Evolutionary conservation across 2,329 filamentous ascomycete genomes (phyloP), one percentile per base, ranked within the genome.

Genomic region (Fusarium gaditjirri): DNA sequence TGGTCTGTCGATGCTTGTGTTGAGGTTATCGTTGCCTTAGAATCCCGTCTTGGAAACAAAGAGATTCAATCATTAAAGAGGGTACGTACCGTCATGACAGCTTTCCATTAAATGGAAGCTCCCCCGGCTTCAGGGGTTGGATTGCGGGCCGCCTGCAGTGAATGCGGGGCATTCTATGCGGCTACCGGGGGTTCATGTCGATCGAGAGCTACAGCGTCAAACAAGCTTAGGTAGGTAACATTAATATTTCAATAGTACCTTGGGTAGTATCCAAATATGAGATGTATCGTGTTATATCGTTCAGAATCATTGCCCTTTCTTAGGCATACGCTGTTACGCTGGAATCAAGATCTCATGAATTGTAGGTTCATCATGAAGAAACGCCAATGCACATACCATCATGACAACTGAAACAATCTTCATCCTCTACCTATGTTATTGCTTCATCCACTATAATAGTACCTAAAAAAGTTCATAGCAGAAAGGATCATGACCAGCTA

Each of bases 81-180:
- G 74, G 71, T 76, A 76, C 75, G 75, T 76, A 76, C 71, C 66
- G 39, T 61, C 59, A 59, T 60, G 70, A 74, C 71, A 74, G 64
- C 70, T 76, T 62, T 68, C 66, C 46, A 50, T 57, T 55, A 54
- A 43, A 43, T 31, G 27, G 39, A 62, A 65, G 59, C 59, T 46
- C 27, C 35, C 35, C 69, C 31, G 16, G 31, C 17, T 50, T 52
- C 70, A 73, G 62, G 67, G 66, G 70, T 41, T 63, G 27, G 29
- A 43, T 44, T 53, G 44, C 55, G 61, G 68, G 43, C 55, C 68
- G 61, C 58, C 70, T 71, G 62, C 49, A 53, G 14, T 53, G 25
- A 27, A 73, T 70, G 70, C 70, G 70, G 71, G 70, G 71, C 71
- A 61, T 41, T 9, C 52, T 62, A 68, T 71, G 70, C 38, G 44